Evolutionary conservation across 768 basidiomycete species (phyloP).

Genomic region (Lentinula edodes): DNA sequence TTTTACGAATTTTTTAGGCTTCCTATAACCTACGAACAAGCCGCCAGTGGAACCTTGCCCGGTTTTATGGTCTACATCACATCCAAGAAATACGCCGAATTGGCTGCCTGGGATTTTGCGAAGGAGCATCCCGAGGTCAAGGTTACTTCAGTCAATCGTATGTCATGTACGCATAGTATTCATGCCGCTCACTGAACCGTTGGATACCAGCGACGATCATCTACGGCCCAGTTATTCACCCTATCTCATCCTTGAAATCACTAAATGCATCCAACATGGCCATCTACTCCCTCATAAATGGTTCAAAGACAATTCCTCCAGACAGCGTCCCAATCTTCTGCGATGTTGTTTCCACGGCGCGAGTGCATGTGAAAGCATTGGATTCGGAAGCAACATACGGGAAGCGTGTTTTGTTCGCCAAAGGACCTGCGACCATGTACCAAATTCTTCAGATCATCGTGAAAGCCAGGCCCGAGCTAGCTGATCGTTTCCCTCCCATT

Average conservation of each 20-base stretch:
- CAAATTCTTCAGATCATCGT: conserved; percentile 1
- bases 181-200: not conserved
- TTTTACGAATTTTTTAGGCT: conserved; percentile 8
- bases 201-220: not conserved
- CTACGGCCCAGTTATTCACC: conserved; percentile 5
- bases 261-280: conserved; percentile 1
- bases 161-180: not conserved
- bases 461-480: conserved; percentile 1
- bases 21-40: conserved; percentile 13
- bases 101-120: conserved; percentile 20
- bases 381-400: conserved; percentile 4
- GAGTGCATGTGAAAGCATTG: conserved; percentile 9
- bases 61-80: conserved; percentile 15
- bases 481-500: conserved; percentile 3
- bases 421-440: not conserved
- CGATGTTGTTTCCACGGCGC: conserved; percentile 11
- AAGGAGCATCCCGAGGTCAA: conserved; percentile 20
- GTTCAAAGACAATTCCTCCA: not conserved
- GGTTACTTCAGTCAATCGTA: conserved; percentile 15
- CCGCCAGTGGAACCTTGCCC: conserved; percentile 7
- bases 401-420: conserved; percentile 9
- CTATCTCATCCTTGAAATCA: not conserved
- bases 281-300: not conserved
- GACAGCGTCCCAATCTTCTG: conserved; percentile 3
- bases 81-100: conserved; percentile 22